phyloP scores from a whole-genome alignment of 371 early-diverging fungal genomes.

The Mucor lusitanicus region DNA sequence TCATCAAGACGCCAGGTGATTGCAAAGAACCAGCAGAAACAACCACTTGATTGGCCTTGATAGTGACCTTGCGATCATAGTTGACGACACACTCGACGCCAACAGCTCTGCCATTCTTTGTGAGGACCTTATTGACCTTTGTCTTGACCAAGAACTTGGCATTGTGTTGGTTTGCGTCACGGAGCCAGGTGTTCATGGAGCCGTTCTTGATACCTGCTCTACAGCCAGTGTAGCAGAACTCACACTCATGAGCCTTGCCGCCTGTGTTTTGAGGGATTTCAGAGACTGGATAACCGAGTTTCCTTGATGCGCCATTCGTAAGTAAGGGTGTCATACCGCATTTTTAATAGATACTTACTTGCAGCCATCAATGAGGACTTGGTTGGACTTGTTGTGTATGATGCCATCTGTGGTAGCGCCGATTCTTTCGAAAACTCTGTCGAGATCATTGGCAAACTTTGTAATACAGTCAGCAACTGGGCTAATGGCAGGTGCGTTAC shows the following conservation, averaged over 20 bases:
- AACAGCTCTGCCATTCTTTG: constrained; percentile 48
- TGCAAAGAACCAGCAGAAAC: constrained; percentile 70
- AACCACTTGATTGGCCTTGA: constrained; percentile 59
- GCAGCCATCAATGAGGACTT: constrained; percentile 67
- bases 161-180: constrained; percentile 64
- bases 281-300: constrained; percentile 60
- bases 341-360: constrained; percentile 17
- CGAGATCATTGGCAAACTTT: constrained; percentile 47
- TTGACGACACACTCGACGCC: constrained; percentile 52
- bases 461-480: neutral
- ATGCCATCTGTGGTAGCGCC: constrained; percentile 58
- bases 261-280: constrained; percentile 73
- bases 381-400: constrained; percentile 65
- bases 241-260: constrained; percentile 63
- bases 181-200: constrained; percentile 66
- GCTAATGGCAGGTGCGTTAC: neutral
- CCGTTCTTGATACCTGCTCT: constrained; percentile 73
- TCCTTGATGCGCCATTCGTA: constrained; percentile 32
- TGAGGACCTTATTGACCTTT: constrained; percentile 56
- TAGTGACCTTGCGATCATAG: constrained; percentile 21
- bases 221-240: constrained; percentile 72
- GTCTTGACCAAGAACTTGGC: constrained; percentile 64
- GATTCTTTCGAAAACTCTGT: constrained; percentile 57
- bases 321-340: neutral
- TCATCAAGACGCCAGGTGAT: constrained; percentile 65